Evolutionary conservation across 768 basidiomycete genomes (phyloP), one percentile per base, ranked within the genome.

Genomic region (Baorangia bicolor): DNA sequence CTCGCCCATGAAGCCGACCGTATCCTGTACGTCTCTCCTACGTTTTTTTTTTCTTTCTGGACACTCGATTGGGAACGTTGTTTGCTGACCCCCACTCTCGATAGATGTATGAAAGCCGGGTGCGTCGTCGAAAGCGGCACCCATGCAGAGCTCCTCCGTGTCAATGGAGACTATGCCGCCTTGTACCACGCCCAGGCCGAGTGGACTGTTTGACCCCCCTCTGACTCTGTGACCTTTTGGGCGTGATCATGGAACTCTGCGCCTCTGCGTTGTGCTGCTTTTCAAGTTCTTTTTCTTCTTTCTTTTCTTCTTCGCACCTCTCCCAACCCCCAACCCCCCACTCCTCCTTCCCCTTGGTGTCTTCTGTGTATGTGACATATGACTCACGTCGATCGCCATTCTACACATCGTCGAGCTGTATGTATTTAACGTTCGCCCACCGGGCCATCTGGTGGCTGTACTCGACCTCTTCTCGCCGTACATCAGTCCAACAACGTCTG

Each of bases 11-110:
- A 76, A 14, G 84, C 82, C 2, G 81, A 84, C 64, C 63, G 75
- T 2, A 79, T 84, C 50, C 55, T 86, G 83, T 84, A 57, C 47
- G 80, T 69, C n/a, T n/a, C n/a, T n/a, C n/a, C n/a, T n/a, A n/a
- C n/a, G n/a, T 42, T 28, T 44, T 10, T n/a, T n/a, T n/a, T n/a
- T n/a, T n/a, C n/a, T n/a, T n/a, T 18, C 27, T 28, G 27, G 42
- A 30, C 12, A 11, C n/a, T 7, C 39, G 7, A 41, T 41, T 18
- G 8, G 14, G 4, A 23, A 6, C n/a, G 41, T 7, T 23, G 14
- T 28, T 18, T 20, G 2, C 12, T 44, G 31, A 35, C 31, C 18
- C 21, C 1, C 35, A 1, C 11, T n/a, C 14, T 34, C 2, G 11
- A 30, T 27, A 74, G 73, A 28, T 72, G 73, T 35, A 65, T 74